A percentile compares a stretch with the other conserved stretches of the same genome.
Conservation (phyloP, 257 asterid genomes). For the Solanum chmielewskii region DNA sequence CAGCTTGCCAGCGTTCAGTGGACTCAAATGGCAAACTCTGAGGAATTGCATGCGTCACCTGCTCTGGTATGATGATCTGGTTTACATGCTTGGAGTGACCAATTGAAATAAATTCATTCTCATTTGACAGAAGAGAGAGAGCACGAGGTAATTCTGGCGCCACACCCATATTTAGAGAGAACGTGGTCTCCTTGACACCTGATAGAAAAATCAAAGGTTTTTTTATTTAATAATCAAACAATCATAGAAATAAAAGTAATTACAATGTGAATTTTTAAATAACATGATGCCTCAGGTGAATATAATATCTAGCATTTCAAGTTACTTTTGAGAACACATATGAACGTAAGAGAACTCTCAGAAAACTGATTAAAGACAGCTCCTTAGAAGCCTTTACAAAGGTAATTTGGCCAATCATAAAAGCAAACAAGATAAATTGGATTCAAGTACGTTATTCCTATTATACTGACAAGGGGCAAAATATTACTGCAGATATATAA, state of each 20-base stretch:
- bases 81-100: constrained; percentile 22
- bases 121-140: constrained; percentile 98
- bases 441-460: neutral
- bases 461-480: neutral
- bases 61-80: constrained; percentile 13
- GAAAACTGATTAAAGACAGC: neutral
- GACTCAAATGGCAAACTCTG: constrained; percentile 40
- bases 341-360: neutral
- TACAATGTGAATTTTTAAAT: neutral
- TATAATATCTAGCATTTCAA: neutral
- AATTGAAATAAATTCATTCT: constrained; percentile 23
- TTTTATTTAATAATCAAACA: neutral
- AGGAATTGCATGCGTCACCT: constrained; percentile 28
- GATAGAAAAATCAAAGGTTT: neutral
- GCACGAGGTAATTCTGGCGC: constrained; percentile 52
- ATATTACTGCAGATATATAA: neutral
- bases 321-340: neutral
- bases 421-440: neutral
- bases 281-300: neutral
- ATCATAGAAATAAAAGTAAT: neutral
- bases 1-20: constrained; percentile 45
- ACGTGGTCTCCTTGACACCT: constrained; percentile 48
- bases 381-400: neutral
- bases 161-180: constrained; percentile 11
- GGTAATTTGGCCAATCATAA: neutral